Evolutionary conservation across 192 early-diverging fungal species (phyloP).

Genomic region (Backusella circina): DNA sequence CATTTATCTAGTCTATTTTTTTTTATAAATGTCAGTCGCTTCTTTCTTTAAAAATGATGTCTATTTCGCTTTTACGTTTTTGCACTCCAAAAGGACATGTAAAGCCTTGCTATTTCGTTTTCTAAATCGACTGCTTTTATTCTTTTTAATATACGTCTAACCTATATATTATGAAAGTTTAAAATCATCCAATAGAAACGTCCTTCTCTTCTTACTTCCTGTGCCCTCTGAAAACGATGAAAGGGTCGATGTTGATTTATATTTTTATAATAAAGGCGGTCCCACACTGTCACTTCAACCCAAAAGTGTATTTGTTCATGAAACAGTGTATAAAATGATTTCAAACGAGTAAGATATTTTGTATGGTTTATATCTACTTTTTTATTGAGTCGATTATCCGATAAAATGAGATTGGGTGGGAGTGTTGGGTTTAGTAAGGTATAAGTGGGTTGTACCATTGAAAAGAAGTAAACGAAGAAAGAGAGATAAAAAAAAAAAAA

Average conservation of each 20-base stretch:
- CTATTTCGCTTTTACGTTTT: conserved; percentile 5
- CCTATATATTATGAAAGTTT: conserved; percentile 8
- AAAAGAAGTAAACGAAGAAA: background rate
- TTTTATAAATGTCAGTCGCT: background rate
- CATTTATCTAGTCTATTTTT: conserved; percentile 8
- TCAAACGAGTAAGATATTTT: background rate
- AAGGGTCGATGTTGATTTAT: conserved; percentile 32
- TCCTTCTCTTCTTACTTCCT: conserved; percentile 7
- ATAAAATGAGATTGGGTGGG: background rate
- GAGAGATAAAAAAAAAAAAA: background rate
- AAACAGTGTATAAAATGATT: background rate
- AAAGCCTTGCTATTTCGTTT: conserved; percentile 6
- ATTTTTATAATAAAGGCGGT: conserved; percentile 26
- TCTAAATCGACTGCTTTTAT: conserved; percentile 19
- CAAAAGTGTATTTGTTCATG: conserved; percentile 11
- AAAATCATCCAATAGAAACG: background rate
- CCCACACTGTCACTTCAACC: conserved; percentile 22
- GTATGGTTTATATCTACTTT: conserved; percentile 1
- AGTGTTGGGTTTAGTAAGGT: background rate
- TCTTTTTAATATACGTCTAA: conserved; percentile 23
- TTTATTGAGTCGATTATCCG: conserved; percentile 15
- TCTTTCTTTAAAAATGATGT: background rate
- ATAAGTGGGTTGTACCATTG: conserved; percentile 1
- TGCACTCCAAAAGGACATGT: conserved; percentile 17
- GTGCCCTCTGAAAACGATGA: conserved; percentile 16